Conservation (phyloP, 2,329 filamentous ascomycete species). For the Xylariaceae sp. region DNA sequence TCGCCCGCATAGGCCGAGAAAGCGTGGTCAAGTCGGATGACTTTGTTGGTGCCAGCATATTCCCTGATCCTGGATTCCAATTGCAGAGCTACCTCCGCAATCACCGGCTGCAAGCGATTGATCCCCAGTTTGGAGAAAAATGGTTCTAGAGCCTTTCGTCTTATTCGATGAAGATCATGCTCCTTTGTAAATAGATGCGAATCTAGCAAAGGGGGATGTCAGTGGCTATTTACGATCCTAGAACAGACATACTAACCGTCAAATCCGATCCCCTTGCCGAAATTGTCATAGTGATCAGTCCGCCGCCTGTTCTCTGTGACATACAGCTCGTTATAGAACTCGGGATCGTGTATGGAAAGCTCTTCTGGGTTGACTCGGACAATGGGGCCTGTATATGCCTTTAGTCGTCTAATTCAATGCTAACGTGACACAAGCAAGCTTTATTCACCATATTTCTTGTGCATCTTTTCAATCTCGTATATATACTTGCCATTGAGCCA, state of each 20-base stretch:
- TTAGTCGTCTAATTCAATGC: not conserved
- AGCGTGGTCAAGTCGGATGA: constrained; percentile 22
- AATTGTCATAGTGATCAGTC: constrained; percentile 22
- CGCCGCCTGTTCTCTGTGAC: constrained; percentile 17
- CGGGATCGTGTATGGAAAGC: constrained; percentile 29
- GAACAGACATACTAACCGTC: constrained; percentile 14
- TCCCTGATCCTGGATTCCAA: constrained; percentile 18
- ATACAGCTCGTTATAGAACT: constrained; percentile 24
- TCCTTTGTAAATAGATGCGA: constrained; percentile 22
- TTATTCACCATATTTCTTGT: constrained; percentile 38
- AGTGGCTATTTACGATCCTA: not conserved
- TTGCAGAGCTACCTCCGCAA: constrained; percentile 19
- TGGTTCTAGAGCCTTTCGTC: constrained; percentile 22
- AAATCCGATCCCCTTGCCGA: constrained; percentile 21
- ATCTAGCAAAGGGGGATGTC: constrained; percentile 4
- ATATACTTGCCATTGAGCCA: constrained; percentile 31
- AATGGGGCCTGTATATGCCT: constrained; percentile 19
- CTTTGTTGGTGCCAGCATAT: constrained; percentile 11
- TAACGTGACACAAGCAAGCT: not conserved
- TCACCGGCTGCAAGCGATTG: constrained; percentile 14
- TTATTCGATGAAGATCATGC: constrained; percentile 22
- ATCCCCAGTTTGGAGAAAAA: constrained; percentile 21
- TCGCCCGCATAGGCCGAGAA: constrained; percentile 24
- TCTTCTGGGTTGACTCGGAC: constrained; percentile 33
- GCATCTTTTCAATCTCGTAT: constrained; percentile 36